Percentiles rank a stretch among this genome's conserved stretches.
These are phyloP conservation scores for Mycosphaerella arachidis DNA, from an alignment of 2,329 filamentous ascomycete genomes.

Conservation along the genomic window DNA sequence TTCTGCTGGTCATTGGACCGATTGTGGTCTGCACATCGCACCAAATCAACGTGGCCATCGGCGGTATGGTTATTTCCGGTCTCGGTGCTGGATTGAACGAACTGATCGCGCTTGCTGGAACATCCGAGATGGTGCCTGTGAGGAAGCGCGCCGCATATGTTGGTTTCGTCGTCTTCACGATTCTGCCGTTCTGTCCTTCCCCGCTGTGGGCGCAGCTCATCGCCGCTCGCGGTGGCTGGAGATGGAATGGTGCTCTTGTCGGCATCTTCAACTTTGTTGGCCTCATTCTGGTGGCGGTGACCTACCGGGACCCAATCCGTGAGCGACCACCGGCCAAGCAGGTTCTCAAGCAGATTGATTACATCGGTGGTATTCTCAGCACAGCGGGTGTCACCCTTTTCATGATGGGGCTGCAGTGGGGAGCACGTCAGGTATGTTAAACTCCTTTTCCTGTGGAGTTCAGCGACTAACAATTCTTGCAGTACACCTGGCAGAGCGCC, in stretches of 20 bases:
- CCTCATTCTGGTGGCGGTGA: conserved; percentile 48
- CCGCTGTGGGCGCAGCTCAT: conserved; percentile 61
- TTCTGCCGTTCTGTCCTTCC: conserved; percentile 59
- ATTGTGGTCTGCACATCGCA: conserved; percentile 56
- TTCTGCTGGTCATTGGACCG: conserved; percentile 55
- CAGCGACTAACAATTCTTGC: conserved; percentile 8
- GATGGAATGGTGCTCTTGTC: conserved; percentile 52
- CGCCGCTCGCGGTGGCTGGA: conserved; percentile 47
- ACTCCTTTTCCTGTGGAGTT: not conserved
- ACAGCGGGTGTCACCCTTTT: conserved; percentile 50
- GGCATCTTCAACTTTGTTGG: conserved; percentile 51
- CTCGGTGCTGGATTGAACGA: conserved; percentile 65
- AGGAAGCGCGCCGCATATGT: conserved; percentile 62
- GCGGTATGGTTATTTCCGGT: conserved; percentile 56
- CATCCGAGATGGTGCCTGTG: conserved; percentile 63
- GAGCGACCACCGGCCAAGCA: conserved; percentile 37
- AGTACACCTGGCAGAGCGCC: conserved; percentile 31
- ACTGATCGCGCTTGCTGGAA: conserved; percentile 63
- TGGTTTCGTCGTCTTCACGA: conserved; percentile 56
- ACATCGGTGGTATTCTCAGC: conserved; percentile 49
- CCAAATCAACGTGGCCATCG: conserved; percentile 59
- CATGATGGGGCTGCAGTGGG: conserved; percentile 42
- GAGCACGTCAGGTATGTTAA: conserved; percentile 19
- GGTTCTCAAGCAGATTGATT: conserved; percentile 48
- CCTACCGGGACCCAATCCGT: conserved; percentile 53